Evolutionary conservation across 2,329 filamentous ascomycete species (phyloP), one percentile per base, ranked within the genome.

Genomic region (Phialophora chinensis): DNA sequence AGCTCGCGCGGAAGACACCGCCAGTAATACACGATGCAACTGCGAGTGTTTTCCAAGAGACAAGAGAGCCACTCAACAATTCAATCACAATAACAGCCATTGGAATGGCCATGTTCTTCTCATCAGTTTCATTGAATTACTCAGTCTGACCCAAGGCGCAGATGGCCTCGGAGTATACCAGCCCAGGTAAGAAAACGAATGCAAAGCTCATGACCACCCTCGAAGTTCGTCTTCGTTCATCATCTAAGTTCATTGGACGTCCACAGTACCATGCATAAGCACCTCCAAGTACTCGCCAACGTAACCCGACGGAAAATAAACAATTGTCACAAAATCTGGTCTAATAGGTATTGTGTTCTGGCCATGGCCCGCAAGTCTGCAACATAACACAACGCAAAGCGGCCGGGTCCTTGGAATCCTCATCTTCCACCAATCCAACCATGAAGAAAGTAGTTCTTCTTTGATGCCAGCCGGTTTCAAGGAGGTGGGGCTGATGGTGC

Each of bases 311-410:
- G 25, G 14, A 44, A 52, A 12, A 25, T 29, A 20, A 52, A 27
- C 49, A 52, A 52, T 29, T 52, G 20, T 52, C 31, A 61, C 42
- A 60, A 61, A 44, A 61, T 53, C 47, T 61, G 59, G 59, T 61
- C 59, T 61, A 61, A 61, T 54, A 61, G 59, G 59, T 61, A 61
- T 61, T 53, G 57, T 55, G 35, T 23, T 42, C 59, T 35, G 47
- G 33, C 52, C 59, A 61, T 52, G 31, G 38, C 47, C 33, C 33
- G 59, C 59, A 61, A 42, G 31, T 52, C 54, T 23, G 47, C 38
- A 53, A 53, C 59, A 38, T 61, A 38, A 29, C 29, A 55, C 25
- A 60, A 52, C 58, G 42, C 23, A 33, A 33, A 53, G 49, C 38
- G 5, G 38, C 38, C 17, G 17, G 17, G 6, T 44, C 38, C 17